Conservation (phyloP, 441 rosid genomes). For the Pelargonium myrrhifolium region DNA sequence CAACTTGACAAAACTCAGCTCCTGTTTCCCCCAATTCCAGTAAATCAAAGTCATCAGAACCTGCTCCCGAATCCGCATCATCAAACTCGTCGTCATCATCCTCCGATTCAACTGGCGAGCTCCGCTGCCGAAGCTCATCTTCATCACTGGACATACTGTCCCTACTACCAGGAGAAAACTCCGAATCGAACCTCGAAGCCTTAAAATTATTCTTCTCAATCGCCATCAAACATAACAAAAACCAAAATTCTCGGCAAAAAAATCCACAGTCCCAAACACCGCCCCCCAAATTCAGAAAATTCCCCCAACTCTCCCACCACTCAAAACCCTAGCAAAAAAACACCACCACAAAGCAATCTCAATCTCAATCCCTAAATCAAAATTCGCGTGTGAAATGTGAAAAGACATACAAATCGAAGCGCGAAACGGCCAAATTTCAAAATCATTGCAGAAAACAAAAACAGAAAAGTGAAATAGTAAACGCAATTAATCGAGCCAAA, state of each 20-base stretch:
- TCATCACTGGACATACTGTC: slow-evolving; percentile 70
- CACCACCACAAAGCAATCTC: slow-evolving; percentile 4
- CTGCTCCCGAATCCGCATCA: slow-evolving; percentile 96
- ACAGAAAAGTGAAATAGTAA: slow-evolving; percentile 2
- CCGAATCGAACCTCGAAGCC: slow-evolving; percentile 71
- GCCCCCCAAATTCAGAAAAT: slow-evolving; percentile 2
- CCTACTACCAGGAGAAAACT: slow-evolving; percentile 70
- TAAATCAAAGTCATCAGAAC: slow-evolving; percentile 96
- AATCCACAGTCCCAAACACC: slow-evolving; percentile 3
- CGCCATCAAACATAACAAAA: slow-evolving; percentile 49
- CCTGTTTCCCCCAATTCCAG: slow-evolving; percentile 88
- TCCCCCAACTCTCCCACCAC: slow-evolving; percentile 10
- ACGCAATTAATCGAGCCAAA: slow-evolving; percentile 10
- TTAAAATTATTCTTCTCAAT: slow-evolving; percentile 89
- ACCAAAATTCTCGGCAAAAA: slow-evolving; percentile 12
- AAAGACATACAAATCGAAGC: slow-evolving; percentile 4
- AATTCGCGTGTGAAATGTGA: neutral
- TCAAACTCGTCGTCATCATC: slow-evolving; percentile 78
- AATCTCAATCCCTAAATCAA: slow-evolving; percentile 9
- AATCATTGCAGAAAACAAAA: slow-evolving; percentile 13
- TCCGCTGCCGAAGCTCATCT: slow-evolving; percentile 45
- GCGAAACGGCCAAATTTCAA: slow-evolving; percentile 10
- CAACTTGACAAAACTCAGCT: slow-evolving; percentile 86
- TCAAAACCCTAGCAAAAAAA: slow-evolving; percentile 37
- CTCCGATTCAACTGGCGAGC: slow-evolving; percentile 54